These are phyloP conservation scores for Starmerella floris DNA, from an alignment of 805 yeast species.

Conservation along the genomic window DNA sequence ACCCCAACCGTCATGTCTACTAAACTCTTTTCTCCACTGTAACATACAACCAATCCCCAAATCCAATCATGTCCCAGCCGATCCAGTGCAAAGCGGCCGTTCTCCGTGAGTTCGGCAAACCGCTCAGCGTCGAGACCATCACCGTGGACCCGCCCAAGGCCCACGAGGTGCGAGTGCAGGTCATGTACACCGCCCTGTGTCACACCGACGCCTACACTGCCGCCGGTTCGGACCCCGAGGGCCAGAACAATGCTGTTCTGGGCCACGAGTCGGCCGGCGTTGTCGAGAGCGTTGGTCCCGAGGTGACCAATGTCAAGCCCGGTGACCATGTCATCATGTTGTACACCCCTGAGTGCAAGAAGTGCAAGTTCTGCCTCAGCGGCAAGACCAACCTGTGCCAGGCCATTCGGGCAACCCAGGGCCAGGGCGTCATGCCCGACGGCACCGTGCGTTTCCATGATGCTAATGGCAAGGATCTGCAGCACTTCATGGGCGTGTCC, in stretches of 20 bases:
- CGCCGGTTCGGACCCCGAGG: conserved; percentile 92
- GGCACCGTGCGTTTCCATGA: conserved; percentile 80
- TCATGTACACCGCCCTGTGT: conserved; percentile 85
- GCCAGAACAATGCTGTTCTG: conserved; percentile 79
- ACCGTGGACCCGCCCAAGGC: conserved; percentile 91
- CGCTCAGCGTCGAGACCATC: conserved; percentile 64
- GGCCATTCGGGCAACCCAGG: conserved; percentile 92
- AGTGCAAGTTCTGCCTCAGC: conserved; percentile 87
- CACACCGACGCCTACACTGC: conserved; percentile 97
- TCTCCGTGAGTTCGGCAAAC: conserved; percentile 87
- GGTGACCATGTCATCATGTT: conserved; percentile 92
- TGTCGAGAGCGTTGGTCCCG: conserved; percentile 91
- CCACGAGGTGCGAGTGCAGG: conserved; percentile 90
- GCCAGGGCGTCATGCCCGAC: conserved; percentile 97
- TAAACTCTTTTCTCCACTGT: too few relatives aligned
- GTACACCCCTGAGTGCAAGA: conserved; percentile 92
- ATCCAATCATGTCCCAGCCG: not conserved
- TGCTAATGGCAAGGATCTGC: conserved; percentile 56
- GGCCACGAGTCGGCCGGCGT: conserved; percentile 99
- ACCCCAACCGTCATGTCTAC: too few relatives aligned
- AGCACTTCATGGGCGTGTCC: conserved; percentile 97
- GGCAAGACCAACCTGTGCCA: conserved; percentile 97
- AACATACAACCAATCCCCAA: too few relatives aligned
- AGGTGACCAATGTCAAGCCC: conserved; percentile 72
- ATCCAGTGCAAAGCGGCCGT: conserved; percentile 91